Conservation (phyloP, 106 monocot genomes). For the Amphibolis antarctica region DNA sequence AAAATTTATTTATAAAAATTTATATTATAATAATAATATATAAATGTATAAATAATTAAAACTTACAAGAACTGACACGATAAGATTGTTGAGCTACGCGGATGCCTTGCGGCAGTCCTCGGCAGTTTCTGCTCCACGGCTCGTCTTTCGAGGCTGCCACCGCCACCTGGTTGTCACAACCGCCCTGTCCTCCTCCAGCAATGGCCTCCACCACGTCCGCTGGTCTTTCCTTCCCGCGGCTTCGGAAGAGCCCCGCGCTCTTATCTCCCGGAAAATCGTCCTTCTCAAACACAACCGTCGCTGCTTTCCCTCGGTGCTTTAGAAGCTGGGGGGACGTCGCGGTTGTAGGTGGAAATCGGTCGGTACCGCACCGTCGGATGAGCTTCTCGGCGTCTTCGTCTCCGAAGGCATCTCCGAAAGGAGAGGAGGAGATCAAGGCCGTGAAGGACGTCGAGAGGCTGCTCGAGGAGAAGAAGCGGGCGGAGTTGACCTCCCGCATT, state of each 20-base stretch:
- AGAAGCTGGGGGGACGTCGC: neutral
- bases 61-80: too few species aligned
- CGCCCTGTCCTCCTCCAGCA: neutral
- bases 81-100: too few species aligned
- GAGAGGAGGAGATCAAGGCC: conserved; percentile 14
- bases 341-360: neutral
- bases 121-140: too few species aligned
- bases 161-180: neutral
- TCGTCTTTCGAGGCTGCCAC: too few species aligned
- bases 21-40: too few species aligned
- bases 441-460: conserved; percentile 43
- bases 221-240: neutral
- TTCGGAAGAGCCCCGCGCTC: neutral
- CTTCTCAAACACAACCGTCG: conserved; percentile 1
- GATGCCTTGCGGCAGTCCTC: too few species aligned
- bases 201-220: conserved; percentile 21
- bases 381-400: neutral
- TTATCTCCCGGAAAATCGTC: neutral
- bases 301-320: neutral
- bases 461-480: conserved; percentile 55
- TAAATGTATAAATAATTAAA: too few species aligned
- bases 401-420: too few species aligned
- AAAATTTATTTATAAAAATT: too few species aligned
- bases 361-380: conserved; percentile 24
- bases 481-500: conserved; percentile 64